A percentile compares a stretch with the other conserved stretches of the same genome.
These are phyloP conservation scores for Melaleuca alternifolia DNA, from an alignment of 345 rosid species.

Conservation along the genomic window DNA sequence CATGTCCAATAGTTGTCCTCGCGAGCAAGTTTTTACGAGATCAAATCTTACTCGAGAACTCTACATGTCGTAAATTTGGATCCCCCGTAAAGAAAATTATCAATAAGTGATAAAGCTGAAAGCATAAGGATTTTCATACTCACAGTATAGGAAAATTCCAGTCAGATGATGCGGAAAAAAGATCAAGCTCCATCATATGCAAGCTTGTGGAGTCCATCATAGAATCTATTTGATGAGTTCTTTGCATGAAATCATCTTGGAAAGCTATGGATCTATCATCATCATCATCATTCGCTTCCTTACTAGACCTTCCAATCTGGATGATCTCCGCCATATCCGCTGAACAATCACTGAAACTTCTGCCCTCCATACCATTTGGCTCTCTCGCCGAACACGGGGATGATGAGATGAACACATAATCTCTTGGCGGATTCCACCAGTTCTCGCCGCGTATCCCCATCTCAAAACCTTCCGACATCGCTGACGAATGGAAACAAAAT, in stretches of 20 bases:
- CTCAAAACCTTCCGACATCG: background rate
- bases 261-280: background rate
- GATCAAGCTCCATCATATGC: background rate
- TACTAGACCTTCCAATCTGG: background rate
- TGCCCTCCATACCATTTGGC: background rate
- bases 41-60: background rate
- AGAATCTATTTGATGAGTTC: background rate
- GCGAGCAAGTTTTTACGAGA: background rate
- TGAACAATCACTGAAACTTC: background rate
- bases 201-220: background rate
- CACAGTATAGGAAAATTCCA: background rate
- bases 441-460: background rate
- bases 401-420: background rate
- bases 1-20: background rate
- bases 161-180: background rate
- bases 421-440: background rate
- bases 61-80: background rate
- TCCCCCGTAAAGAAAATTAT: background rate
- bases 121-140: background rate
- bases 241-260: background rate
- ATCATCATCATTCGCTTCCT: background rate
- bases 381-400: background rate
- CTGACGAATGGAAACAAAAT: background rate
- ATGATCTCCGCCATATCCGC: background rate
- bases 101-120: background rate